These are phyloP conservation scores for Plectosphaerella plurivora DNA, from an alignment of 2,329 filamentous ascomycete species.

Conservation along the genomic window DNA sequence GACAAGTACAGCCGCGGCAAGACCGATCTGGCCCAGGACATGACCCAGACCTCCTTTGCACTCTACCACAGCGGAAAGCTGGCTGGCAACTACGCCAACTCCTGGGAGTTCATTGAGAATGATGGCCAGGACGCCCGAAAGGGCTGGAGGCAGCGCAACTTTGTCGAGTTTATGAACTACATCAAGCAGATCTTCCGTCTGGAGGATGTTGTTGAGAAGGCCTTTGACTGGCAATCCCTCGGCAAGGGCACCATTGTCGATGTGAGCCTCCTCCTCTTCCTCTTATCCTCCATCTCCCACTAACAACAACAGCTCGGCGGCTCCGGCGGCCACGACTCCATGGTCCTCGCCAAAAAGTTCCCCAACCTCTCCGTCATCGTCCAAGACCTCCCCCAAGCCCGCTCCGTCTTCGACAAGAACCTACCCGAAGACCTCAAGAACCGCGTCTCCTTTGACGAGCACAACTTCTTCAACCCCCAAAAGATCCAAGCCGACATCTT, in stretches of 20 bases:
- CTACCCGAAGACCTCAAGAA: slow-evolving; percentile 24
- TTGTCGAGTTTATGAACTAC: slow-evolving; percentile 34
- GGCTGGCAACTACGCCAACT: slow-evolving; percentile 23
- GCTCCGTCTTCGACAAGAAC: slow-evolving; percentile 27
- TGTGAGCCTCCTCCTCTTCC: slow-evolving; percentile 20
- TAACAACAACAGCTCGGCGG: slow-evolving; percentile 31
- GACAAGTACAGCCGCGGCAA: slow-evolving; percentile 24
- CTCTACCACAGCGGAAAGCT: slow-evolving; percentile 26
- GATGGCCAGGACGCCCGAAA: slow-evolving; percentile 31
- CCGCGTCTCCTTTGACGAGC: slow-evolving; percentile 29
- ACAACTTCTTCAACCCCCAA: slow-evolving; percentile 35
- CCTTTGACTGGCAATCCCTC: slow-evolving; percentile 29
- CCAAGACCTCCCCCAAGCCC: slow-evolving; percentile 36
- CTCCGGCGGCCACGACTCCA: slow-evolving; percentile 34
- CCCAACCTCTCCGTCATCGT: slow-evolving; percentile 36
- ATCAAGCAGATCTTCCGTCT: slow-evolving; percentile 33
- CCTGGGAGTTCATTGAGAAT: slow-evolving; percentile 35
- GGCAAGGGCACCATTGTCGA: slow-evolving; percentile 33
- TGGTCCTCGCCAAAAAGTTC: slow-evolving; percentile 33
- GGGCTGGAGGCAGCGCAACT: slow-evolving; percentile 32
- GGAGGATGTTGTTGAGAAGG: slow-evolving; percentile 24
- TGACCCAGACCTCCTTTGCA: slow-evolving; percentile 30
- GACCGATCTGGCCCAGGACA: slow-evolving; percentile 23
- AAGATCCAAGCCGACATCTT: slow-evolving; percentile 40
- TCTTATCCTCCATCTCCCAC: background rate